These are phyloP conservation scores for Phytophthora hybrid DNA, from an alignment of 352 stramenopile genomes.

Conservation along the genomic window DNA sequence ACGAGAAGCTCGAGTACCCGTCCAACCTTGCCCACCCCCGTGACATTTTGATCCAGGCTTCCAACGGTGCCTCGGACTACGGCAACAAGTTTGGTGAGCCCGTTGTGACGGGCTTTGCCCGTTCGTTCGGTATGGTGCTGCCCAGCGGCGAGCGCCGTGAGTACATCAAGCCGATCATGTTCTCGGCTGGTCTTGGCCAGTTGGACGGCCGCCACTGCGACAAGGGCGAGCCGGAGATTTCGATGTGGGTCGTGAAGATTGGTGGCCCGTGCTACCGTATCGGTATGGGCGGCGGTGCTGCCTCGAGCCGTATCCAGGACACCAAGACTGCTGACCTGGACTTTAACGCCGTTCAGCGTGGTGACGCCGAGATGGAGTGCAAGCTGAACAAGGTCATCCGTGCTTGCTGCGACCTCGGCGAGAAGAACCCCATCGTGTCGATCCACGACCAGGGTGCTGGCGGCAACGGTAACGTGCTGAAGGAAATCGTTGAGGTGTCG, in stretches of 20 bases:
- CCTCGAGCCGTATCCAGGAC: constrained; percentile 96
- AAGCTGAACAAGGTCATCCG: constrained; percentile 99
- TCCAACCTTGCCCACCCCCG: constrained; percentile 91
- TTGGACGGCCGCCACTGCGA: constrained; percentile 94
- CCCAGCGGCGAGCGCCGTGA: constrained; percentile 96
- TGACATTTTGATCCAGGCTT: constrained; percentile 97
- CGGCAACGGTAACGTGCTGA: constrained; percentile 99
- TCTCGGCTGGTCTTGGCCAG: constrained; percentile 97
- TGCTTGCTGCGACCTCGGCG: constrained; percentile 97
- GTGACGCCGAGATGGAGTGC: constrained; percentile 99
- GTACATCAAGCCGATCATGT: constrained; percentile 99
- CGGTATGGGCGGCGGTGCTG: constrained; percentile 98
- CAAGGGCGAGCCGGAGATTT: constrained; percentile 95
- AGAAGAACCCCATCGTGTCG: constrained; percentile 98
- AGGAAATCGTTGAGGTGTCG: constrained; percentile 98
- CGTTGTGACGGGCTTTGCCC: constrained; percentile 98
- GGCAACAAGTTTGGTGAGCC: constrained; percentile 99
- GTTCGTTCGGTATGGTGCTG: constrained; percentile 97
- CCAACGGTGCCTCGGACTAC: constrained; percentile 99
- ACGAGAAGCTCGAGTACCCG: constrained; percentile 92
- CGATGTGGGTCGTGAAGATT: constrained; percentile 99
- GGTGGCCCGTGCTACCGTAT: constrained; percentile 99
- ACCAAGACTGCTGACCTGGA: constrained; percentile 95
- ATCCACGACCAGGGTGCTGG: constrained; percentile 99
- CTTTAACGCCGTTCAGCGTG: constrained; percentile 99